Evolutionary conservation across 352 stramenopile species (phyloP).

Genomic region (Discostella stelligera): DNA sequence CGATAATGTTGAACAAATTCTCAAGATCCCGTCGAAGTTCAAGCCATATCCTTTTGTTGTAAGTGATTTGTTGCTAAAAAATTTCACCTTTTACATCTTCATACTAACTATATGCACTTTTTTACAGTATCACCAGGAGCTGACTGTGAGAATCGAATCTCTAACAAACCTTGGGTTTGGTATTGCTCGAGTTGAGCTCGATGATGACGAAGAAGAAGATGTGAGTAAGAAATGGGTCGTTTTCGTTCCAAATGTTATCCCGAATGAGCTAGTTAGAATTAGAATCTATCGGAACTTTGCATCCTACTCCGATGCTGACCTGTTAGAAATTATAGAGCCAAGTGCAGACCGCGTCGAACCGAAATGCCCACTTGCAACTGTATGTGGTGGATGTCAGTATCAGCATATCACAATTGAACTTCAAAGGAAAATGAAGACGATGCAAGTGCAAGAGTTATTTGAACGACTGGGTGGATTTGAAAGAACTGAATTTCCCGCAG

Average conservation of each 20-base stretch:
- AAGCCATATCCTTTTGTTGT: slow-evolving; percentile 57
- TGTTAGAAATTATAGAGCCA: slow-evolving; percentile 82
- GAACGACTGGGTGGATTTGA: slow-evolving; percentile 60
- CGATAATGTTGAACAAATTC: not conserved
- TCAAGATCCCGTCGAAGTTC: slow-evolving; percentile 60
- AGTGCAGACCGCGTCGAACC: slow-evolving; percentile 80
- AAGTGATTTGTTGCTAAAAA: slow-evolving; percentile 9
- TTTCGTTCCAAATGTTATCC: slow-evolving; percentile 84
- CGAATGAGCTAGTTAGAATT: slow-evolving; percentile 78
- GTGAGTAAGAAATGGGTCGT: slow-evolving; percentile 78
- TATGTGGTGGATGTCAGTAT: slow-evolving; percentile 88
- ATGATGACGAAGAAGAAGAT: slow-evolving; percentile 6
- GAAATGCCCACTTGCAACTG: slow-evolving; percentile 75
- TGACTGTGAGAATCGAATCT: slow-evolving; percentile 71
- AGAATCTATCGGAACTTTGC: slow-evolving; percentile 84
- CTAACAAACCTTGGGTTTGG: slow-evolving; percentile 85
- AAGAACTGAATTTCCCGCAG: slow-evolving; percentile 33
- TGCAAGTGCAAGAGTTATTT: slow-evolving; percentile 77
- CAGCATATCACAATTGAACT: slow-evolving; percentile 84
- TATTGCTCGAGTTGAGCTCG: slow-evolving; percentile 63
- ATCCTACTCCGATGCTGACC: slow-evolving; percentile 84
- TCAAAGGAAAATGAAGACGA: slow-evolving; percentile 82
- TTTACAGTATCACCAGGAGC: slow-evolving; percentile 63
- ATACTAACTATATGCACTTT: slow-evolving; percentile 1
- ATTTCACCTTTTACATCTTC: not conserved